Percentiles rank a stretch among this genome's conserved stretches.
phyloP scores from a whole-genome alignment of 192 early-diverging fungal species.

The Obelidium mucronatum region DNA sequence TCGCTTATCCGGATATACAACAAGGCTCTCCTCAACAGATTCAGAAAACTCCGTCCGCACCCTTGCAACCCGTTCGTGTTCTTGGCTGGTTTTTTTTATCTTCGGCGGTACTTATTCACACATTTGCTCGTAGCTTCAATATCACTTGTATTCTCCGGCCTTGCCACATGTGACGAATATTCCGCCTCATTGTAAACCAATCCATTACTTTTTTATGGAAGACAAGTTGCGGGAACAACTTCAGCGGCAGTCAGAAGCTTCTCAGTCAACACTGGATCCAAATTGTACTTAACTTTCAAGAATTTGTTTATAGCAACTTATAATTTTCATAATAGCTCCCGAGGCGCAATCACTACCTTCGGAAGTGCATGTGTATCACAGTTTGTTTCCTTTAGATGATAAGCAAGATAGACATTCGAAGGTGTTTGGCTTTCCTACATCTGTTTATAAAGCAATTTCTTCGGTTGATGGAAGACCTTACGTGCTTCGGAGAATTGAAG shows the following conservation, averaged over 20 bases:
- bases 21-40: too few species aligned
- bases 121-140: slow-evolving; percentile 67
- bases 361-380: slow-evolving; percentile 90
- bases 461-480: slow-evolving; percentile 88
- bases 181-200: slow-evolving; percentile 76
- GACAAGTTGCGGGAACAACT: slow-evolving; percentile 85
- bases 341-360: slow-evolving; percentile 49
- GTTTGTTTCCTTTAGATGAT: slow-evolving; percentile 58
- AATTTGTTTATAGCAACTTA: background rate
- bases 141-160: slow-evolving; percentile 80
- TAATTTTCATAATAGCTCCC: slow-evolving; percentile 38
- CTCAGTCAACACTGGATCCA: slow-evolving; percentile 48
- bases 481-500: slow-evolving; percentile 82
- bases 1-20: too few species aligned
- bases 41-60: slow-evolving; percentile 1
- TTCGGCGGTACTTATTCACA: too few species aligned
- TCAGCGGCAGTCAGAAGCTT: slow-evolving; percentile 71
- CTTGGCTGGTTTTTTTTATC: background rate
- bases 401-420: slow-evolving; percentile 45
- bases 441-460: slow-evolving; percentile 86
- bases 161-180: slow-evolving; percentile 75
- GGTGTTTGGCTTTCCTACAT: slow-evolving; percentile 69
- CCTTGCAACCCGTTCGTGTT: slow-evolving; percentile 45
- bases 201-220: slow-evolving; percentile 85
- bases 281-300: slow-evolving; percentile 37